These are phyloP conservation scores for Cladosporium halotolerans DNA, from an alignment of 2,329 filamentous ascomycete genomes.

Conservation along the genomic window DNA sequence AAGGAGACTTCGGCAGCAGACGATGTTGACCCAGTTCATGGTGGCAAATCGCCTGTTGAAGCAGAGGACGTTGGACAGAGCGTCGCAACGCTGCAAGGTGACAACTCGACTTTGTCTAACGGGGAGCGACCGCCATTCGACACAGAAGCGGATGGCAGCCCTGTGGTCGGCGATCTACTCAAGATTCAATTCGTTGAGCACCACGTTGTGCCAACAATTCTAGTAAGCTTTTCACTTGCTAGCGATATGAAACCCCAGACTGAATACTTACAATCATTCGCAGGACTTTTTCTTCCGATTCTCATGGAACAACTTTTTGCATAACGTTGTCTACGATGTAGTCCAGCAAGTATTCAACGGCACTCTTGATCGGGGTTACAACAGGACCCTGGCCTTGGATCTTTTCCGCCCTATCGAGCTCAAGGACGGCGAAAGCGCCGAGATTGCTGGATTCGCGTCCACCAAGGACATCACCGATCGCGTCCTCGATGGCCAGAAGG, in stretches of 20 bases:
- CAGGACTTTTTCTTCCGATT: conserved; percentile 97
- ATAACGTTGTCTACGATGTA: conserved; percentile 98
- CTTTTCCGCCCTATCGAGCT: conserved; percentile 53
- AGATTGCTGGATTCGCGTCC: conserved; percentile 42
- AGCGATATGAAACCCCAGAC: neutral
- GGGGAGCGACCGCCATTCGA: conserved; percentile 42
- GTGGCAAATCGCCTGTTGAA: conserved; percentile 15
- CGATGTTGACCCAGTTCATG: conserved; percentile 12
- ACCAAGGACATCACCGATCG: conserved; percentile 81
- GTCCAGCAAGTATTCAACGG: conserved; percentile 99
- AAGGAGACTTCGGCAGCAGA: conserved; percentile 14
- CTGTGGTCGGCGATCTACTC: conserved; percentile 87
- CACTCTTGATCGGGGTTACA: conserved; percentile 92
- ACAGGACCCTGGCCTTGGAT: conserved; percentile 81
- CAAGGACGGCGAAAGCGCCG: conserved; percentile 16
- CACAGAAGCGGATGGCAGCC: conserved; percentile 54
- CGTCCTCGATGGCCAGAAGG: conserved; percentile 83
- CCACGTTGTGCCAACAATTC: conserved; percentile 86
- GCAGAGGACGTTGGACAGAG: conserved; percentile 22
- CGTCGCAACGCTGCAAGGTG: conserved; percentile 27
- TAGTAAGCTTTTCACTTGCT: conserved; percentile 54
- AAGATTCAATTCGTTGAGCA: conserved; percentile 97
- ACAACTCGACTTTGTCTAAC: conserved; percentile 16
- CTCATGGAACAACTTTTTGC: conserved; percentile 98
- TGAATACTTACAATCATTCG: neutral